Conservation (phyloP, 768 basidiomycete species). For the Tricholoma matsutake region DNA sequence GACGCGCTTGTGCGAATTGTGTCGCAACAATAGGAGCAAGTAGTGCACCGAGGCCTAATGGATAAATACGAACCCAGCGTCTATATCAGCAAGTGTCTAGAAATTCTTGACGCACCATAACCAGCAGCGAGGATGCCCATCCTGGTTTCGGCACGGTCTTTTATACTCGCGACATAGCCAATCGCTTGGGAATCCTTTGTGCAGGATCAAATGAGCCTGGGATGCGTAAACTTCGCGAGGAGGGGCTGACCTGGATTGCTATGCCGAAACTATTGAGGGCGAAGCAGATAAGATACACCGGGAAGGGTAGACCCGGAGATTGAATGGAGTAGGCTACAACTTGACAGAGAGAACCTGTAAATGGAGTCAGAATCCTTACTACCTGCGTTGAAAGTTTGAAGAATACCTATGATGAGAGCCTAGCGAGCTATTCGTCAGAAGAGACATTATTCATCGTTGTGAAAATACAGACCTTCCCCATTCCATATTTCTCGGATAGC, state of each 20-base stretch:
- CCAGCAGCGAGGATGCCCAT: constrained; percentile 69
- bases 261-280: constrained; percentile 30
- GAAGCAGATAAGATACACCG: constrained; percentile 41
- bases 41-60: constrained; percentile 62
- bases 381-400: neutral
- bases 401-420: constrained; percentile 23
- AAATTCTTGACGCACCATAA: constrained; percentile 42
- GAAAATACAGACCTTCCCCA: constrained; percentile 24
- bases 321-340: constrained; percentile 44
- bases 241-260: constrained; percentile 29
- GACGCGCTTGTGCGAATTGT: constrained; percentile 62
- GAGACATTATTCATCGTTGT: neutral
- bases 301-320: constrained; percentile 50
- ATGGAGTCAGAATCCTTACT: neutral
- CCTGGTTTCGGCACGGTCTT: constrained; percentile 53
- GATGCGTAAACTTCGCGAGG: neutral
- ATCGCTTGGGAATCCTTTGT: constrained; percentile 68
- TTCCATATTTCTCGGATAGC: constrained; percentile 24
- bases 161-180: constrained; percentile 61
- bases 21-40: constrained; percentile 75
- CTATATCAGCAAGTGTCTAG: neutral
- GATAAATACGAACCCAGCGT: neutral
- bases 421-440: neutral
- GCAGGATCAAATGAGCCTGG: neutral
- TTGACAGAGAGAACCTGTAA: constrained; percentile 41